Conservation (phyloP, 2,329 filamentous ascomycete species). For the Achaetomium macrosporum region DNA sequence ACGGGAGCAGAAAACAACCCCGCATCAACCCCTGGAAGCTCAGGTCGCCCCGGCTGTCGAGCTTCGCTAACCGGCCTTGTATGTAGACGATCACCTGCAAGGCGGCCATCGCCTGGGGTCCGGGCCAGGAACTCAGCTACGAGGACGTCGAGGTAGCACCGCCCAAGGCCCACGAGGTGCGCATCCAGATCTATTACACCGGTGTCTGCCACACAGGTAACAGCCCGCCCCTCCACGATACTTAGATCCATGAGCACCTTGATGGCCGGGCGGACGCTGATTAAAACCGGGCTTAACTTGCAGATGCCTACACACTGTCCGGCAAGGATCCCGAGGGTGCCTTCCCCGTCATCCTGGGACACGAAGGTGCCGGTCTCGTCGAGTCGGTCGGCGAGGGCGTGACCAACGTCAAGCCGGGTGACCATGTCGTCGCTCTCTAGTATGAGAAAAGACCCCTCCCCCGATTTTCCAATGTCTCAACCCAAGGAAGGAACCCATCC, state of each 20-base stretch:
- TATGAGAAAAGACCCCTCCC: conserved; percentile 39
- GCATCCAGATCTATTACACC: conserved; percentile 95
- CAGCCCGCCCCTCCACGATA: background rate
- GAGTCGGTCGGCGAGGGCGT: conserved; percentile 94
- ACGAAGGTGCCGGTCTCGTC: conserved; percentile 87
- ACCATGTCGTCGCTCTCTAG: conserved; percentile 88
- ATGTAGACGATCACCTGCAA: conserved; percentile 86
- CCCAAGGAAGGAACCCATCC: too few species aligned
- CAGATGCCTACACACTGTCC: conserved; percentile 86
- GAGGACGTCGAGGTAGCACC: conserved; percentile 91
- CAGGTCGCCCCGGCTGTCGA: background rate
- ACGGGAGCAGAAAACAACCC: conserved; percentile 3
- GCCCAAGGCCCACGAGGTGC: conserved; percentile 87
- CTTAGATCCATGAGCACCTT: conserved; percentile 1
- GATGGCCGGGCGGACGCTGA: background rate
- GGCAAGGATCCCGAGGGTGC: conserved; percentile 96
- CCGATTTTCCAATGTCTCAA: conserved; percentile 1
- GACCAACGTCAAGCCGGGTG: conserved; percentile 86
- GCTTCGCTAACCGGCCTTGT: conserved; percentile 7
- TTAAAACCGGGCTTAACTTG: background rate
- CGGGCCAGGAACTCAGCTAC: conserved; percentile 79
- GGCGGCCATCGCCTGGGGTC: conserved; percentile 97
- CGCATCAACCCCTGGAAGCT: background rate
- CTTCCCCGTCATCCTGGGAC: conserved; percentile 82
- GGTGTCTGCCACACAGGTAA: conserved; percentile 96